phyloP scores from a whole-genome alignment of 441 rosid species.

The Populus hybrid region DNA sequence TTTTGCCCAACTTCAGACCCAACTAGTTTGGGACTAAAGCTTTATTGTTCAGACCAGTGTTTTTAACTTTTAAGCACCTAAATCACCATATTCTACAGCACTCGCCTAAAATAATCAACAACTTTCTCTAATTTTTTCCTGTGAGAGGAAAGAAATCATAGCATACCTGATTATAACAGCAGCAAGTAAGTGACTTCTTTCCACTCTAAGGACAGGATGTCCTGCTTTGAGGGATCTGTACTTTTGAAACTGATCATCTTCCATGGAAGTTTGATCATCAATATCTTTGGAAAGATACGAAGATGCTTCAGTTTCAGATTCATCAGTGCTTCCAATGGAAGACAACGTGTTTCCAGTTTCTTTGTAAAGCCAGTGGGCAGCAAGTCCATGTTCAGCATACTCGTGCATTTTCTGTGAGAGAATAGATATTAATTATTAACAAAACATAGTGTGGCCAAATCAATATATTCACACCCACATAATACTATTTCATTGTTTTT shows the following conservation, averaged over 20 bases:
- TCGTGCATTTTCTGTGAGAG: conserved; percentile 70
- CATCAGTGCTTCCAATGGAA: conserved; percentile 38
- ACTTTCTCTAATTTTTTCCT: not conserved
- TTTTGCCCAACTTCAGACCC: no score
- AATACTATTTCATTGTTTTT: no score
- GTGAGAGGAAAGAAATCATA: conserved; percentile 7
- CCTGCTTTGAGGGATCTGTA: conserved; percentile 60
- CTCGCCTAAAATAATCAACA: no score
- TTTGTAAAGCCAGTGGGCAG: conserved; percentile 87
- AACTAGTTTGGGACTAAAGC: no score
- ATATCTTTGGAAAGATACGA: conserved; percentile 38
- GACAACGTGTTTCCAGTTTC: conserved; percentile 55
- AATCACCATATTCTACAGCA: no score
- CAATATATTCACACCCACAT: no score
- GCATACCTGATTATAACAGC: conserved; percentile 63
- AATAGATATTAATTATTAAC: not conserved
- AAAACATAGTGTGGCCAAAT: no score
- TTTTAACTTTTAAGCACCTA: no score
- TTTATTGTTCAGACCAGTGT: no score
- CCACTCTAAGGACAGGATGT: conserved; percentile 73
- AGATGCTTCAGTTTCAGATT: conserved; percentile 42
- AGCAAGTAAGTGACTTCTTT: conserved; percentile 74
- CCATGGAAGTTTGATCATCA: conserved; percentile 37
- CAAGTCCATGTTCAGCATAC: conserved; percentile 80
- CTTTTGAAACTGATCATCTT: conserved; percentile 42